phyloP scores from a whole-genome alignment of 2,329 filamentous ascomycete species.

The Didymella sp. region DNA sequence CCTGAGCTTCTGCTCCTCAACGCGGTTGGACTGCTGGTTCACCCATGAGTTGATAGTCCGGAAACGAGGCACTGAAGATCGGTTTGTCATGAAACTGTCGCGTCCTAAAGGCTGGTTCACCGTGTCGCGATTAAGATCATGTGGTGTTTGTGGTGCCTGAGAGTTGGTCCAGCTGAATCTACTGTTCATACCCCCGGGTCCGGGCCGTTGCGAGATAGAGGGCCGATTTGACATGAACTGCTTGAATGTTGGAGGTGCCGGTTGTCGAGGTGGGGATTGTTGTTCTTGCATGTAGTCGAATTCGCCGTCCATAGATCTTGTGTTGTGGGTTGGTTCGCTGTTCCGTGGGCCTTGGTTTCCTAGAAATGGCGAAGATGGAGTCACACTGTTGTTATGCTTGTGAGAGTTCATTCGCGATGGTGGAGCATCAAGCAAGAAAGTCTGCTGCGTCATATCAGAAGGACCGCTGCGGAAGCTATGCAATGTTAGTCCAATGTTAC shows the following conservation, averaged over 20 bases:
- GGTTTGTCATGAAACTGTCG: slow-evolving; percentile 48
- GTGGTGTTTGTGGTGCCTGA: slow-evolving; percentile 49
- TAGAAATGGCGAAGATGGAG: slow-evolving; percentile 44
- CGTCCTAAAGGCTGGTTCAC: slow-evolving; percentile 32
- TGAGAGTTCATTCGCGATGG: slow-evolving; percentile 37
- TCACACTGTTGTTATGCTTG: slow-evolving; percentile 39
- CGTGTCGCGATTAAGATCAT: slow-evolving; percentile 41
- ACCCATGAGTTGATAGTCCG: slow-evolving; percentile 53
- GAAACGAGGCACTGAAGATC: slow-evolving; percentile 49
- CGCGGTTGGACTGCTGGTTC: slow-evolving; percentile 48
- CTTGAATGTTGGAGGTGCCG: slow-evolving; percentile 48
- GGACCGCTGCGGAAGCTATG: slow-evolving; percentile 30
- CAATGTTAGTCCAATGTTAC: slow-evolving; percentile 6
- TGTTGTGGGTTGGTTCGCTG: slow-evolving; percentile 44
- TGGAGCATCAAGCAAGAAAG: slow-evolving; percentile 39
- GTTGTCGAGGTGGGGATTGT: slow-evolving; percentile 28
- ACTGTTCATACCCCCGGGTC: slow-evolving; percentile 37
- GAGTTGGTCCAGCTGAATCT: slow-evolving; percentile 53
- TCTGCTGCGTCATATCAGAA: slow-evolving; percentile 22
- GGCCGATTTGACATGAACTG: slow-evolving; percentile 50
- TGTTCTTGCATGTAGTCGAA: slow-evolving; percentile 31
- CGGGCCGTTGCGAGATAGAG: slow-evolving; percentile 40
- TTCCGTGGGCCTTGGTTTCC: slow-evolving; percentile 34
- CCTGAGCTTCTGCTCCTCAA: slow-evolving; percentile 47
- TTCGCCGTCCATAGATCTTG: slow-evolving; percentile 35